Base-by-base conservation (phyloP, 148 eudicot genomes). In the Euryodendron excelsum region DNA sequence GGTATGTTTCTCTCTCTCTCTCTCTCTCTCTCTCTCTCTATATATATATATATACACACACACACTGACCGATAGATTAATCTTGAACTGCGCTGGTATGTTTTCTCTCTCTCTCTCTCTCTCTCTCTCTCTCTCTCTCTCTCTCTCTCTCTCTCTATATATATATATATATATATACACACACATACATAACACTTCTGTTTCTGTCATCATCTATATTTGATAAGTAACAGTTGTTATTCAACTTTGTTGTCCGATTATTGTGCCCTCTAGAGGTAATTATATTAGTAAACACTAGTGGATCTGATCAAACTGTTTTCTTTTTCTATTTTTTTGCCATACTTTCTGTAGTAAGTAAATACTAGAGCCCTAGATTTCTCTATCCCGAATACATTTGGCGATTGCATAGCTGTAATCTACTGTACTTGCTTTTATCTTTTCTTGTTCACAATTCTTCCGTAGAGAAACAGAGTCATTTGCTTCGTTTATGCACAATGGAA, bases 91-190 rank as follows among this genome's bases (percentile, higher is more conserved):
- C n/a, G n/a, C n/a, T n/a, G n/a, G n/a, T n/a, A n/a, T n/a, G n/a
- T n/a, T n/a, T n/a, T n/a, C n/a, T n/a, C n/a, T n/a, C n/a, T n/a
- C n/a, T n/a, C n/a, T n/a, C n/a, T n/a, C n/a, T n/a, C n/a, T n/a
- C n/a, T 66, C 28, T 65, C 69, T 65, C 45, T 66, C 47, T 62
- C 67, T 62, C 17, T 61, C 65, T 61, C 36, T 61, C 65, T 61
- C 36, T 61, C 65, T 61, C n/a, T n/a, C n/a, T n/a, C n/a, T n/a
- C n/a, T n/a, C n/a, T n/a, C n/a, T n/a, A n/a, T n/a, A n/a, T n/a
- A n/a, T n/a, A n/a, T n/a, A 33, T 0, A 41, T 41, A 41, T 5
- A 41, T 41, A 41, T 9, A 41, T 41, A 41, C n/a, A n/a, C n/a
- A n/a, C n/a, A n/a, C n/a, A n/a, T n/a, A n/a, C n/a, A 39, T 39